A percentile compares a stretch with the other conserved stretches of the same genome.
phyloP scores from a whole-genome alignment of 306 rosid genomes.

The Delonix regia region DNA sequence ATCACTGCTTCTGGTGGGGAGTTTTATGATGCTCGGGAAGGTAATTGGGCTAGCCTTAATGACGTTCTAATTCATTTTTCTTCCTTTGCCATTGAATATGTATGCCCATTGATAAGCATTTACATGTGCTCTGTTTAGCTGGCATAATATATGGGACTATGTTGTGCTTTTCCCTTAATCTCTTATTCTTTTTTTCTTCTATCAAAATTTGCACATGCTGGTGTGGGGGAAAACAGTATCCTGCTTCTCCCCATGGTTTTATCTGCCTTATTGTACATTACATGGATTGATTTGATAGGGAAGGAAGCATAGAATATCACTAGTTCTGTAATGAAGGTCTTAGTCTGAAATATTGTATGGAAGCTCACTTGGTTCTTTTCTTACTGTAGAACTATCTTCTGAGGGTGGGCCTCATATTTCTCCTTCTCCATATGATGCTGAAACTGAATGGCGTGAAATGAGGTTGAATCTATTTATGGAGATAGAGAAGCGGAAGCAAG shows the following conservation, averaged over 20 bases:
- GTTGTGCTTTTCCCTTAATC: background rate
- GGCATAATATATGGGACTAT: background rate
- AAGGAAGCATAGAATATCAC: background rate
- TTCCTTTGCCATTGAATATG: background rate
- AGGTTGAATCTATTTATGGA: slow-evolving; percentile 74
- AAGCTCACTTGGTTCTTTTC: slow-evolving; percentile 35
- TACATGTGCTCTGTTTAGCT: slow-evolving; percentile 9
- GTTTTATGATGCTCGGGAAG: slow-evolving; percentile 94
- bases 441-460: slow-evolving; percentile 74
- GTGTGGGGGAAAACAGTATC: background rate
- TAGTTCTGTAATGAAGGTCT: slow-evolving; percentile 14
- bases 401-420: slow-evolving; percentile 57
- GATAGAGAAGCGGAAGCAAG: slow-evolving; percentile 85
- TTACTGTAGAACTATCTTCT: slow-evolving; percentile 69
- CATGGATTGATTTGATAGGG: background rate
- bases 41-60: slow-evolving; percentile 47
- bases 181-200: background rate
- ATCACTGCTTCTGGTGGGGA: slow-evolving; percentile 55
- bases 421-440: slow-evolving; percentile 43
- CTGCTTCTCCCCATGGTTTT: background rate
- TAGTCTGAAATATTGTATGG: slow-evolving; percentile 21
- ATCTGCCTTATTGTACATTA: slow-evolving; percentile 1
- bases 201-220: background rate
- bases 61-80: background rate
- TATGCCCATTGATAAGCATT: slow-evolving; percentile 12